These are phyloP conservation scores for Blastobotrys raffinosifermentans DNA, from an alignment of 1,139 yeast species.

Conservation along the genomic window DNA sequence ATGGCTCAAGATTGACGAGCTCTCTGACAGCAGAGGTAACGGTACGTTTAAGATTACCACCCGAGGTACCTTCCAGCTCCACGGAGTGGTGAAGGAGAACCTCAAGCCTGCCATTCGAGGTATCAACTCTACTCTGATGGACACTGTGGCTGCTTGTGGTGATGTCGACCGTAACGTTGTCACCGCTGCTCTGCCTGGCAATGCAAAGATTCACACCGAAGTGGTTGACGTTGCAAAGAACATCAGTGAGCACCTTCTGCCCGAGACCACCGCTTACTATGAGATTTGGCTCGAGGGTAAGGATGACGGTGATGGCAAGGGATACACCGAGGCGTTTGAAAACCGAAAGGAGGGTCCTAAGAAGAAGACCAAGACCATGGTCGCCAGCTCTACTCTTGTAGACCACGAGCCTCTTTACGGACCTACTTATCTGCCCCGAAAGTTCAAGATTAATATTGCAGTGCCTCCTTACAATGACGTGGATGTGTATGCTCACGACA, in stretches of 20 bases:
- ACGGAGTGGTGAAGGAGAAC: conserved; percentile 87
- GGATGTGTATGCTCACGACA: conserved; percentile 93
- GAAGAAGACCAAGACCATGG: conserved; percentile 80
- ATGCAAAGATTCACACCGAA: conserved; percentile 76
- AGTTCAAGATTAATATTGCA: conserved; percentile 89
- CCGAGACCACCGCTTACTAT: conserved; percentile 91
- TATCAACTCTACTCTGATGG: conserved; percentile 84
- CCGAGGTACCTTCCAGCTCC: conserved; percentile 95
- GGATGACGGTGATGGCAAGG: conserved; percentile 63
- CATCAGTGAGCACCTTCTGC: conserved; percentile 78
- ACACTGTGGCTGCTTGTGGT: conserved; percentile 97
- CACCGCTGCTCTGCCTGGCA: conserved; percentile 80
- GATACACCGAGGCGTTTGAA: conserved; percentile 66
- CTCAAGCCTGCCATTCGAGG: conserved; percentile 90
- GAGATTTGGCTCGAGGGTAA: conserved; percentile 93
- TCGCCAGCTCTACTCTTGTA: conserved; percentile 50
- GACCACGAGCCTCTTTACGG: conserved; percentile 85
- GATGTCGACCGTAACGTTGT: conserved; percentile 96
- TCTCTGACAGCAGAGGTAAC: conserved; percentile 80
- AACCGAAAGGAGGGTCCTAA: conserved; percentile 72
- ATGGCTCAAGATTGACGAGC: conserved; percentile 79
- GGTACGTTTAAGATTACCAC: conserved; percentile 93
- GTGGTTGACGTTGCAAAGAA: conserved; percentile 55
- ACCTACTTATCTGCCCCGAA: conserved; percentile 85
- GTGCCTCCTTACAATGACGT: conserved; percentile 97